Base-by-base conservation (phyloP, 2,329 filamentous ascomycete genomes). In the Dendrostoma leiphaemia region DNA sequence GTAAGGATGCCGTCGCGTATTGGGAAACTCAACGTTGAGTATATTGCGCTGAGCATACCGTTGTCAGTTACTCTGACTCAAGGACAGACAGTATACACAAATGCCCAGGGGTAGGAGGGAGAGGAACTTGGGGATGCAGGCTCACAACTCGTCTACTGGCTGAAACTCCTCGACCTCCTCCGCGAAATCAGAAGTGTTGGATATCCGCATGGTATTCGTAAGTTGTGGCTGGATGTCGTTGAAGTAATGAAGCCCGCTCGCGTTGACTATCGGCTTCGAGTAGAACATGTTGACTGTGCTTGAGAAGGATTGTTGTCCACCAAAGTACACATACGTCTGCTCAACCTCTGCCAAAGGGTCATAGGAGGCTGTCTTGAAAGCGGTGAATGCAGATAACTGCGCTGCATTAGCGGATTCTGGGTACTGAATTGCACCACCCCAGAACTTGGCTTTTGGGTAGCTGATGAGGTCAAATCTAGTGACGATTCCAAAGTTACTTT, bases 401-500 rank as follows among this genome's bases (percentile, higher is more conserved):
- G 35, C 35, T 17, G 35, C 35, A 38, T 38, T 17, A 9, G 35
- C 35, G 6, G 35, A 38, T 17, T 38, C 35, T 38, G 35, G 35
- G n/a, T 38, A 38, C 7, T 6, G 7, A 38, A 38, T 38, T 17
- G 35, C 35, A 38, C 35, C 35, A 9, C 35, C 35, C 35, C 35
- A 38, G n/a, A 38, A 38, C 8, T 38, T 17, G 19, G 35, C n/a
- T 38, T 38, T 10, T 17, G 35, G 19, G n/a, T 38, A 17, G n/a
- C 8, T 38, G 35, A 38, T 8, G 35, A 38, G 10, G 59, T 69
- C 61, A 45, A 69, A 65, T 43, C 63, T 56, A 10, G 69, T 69
- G 13, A 65, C 59, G 50, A 68, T 63, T 43, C 73, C 75, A 21
- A 75, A 74, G 57, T 74, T 79, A 37, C 69, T 69, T 17, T 69